Conservation (phyloP, 2,329 filamentous ascomycete genomes). For the Hymenoscyphus fructigenus region DNA sequence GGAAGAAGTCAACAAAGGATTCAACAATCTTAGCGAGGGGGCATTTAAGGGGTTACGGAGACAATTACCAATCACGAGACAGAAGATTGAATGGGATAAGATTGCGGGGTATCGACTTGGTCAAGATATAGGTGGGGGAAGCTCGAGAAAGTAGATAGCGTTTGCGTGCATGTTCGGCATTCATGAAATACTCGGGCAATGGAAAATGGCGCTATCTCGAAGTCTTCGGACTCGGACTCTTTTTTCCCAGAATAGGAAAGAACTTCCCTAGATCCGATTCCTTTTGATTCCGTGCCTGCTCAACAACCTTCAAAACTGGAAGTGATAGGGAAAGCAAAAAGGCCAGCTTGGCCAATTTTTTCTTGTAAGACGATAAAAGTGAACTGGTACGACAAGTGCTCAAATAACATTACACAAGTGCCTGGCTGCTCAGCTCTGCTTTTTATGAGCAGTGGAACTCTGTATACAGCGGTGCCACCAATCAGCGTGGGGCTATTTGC, state of each 20-base stretch:
- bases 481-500: not conserved
- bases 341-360: not conserved
- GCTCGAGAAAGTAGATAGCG: conserved; percentile 48
- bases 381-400: not conserved
- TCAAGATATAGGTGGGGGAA: conserved; percentile 73
- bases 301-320: not conserved
- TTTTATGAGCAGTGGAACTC: not conserved
- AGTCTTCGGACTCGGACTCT: not conserved
- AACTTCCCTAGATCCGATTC: not conserved
- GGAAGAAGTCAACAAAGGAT: conserved; percentile 90
- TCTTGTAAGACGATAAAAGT: conserved; percentile 2
- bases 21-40: conserved; percentile 84
- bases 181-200: not conserved
- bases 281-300: not conserved
- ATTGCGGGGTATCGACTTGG: conserved; percentile 87
- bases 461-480: not conserved
- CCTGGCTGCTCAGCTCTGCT: not conserved
- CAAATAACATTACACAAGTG: not conserved
- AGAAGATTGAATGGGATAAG: conserved; percentile 99
- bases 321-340: not conserved
- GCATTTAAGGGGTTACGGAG: conserved; percentile 91
- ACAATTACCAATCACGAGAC: conserved; percentile 92
- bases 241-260: not conserved
- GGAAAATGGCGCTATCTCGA: not conserved
- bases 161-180: not conserved